Evolutionary conservation across 768 basidiomycete species (phyloP).

Genomic region (Kwoniella shandongensis): DNA sequence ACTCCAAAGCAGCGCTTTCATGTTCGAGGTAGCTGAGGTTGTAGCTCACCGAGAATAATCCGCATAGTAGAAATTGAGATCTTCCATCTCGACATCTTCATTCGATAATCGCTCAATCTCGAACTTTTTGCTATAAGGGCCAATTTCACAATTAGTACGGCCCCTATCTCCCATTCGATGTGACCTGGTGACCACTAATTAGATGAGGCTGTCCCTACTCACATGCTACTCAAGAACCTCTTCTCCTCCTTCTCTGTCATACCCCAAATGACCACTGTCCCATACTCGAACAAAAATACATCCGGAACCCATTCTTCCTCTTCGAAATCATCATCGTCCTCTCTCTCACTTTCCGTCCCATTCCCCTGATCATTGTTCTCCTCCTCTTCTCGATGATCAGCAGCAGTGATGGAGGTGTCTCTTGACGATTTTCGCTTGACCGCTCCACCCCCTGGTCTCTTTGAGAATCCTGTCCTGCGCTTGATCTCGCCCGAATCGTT

Average conservation of each 20-base stretch:
- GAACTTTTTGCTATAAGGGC: constrained; percentile 79
- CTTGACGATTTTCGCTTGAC: constrained; percentile 60
- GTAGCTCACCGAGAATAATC: constrained; percentile 81
- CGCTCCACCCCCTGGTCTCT: constrained; percentile 34
- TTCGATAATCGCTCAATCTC: constrained; percentile 83
- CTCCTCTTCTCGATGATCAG: constrained; percentile 16
- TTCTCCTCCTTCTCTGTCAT: constrained; percentile 93
- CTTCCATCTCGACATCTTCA: constrained; percentile 91
- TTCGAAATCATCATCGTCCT: constrained; percentile 46
- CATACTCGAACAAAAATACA: constrained; percentile 90
- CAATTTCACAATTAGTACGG: no score
- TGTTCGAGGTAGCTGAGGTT: no score
- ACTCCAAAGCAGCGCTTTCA: no score
- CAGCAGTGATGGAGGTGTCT: constrained; percentile 28
- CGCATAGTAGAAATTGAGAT: constrained; percentile 93
- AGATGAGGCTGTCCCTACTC: no score
- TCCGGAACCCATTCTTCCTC: constrained; percentile 59
- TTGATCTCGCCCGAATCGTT: constrained; percentile 23
- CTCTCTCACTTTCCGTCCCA: constrained; percentile 28
- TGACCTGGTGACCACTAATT: no score
- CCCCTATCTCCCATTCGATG: no score
- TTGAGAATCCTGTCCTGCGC: constrained; percentile 46
- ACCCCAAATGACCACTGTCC: constrained; percentile 95
- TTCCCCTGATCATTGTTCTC: constrained; percentile 25
- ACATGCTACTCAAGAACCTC: constrained; percentile 87